Evolutionary conservation across 768 basidiomycete species (phyloP).

Genomic region (Kondoa subrosea): DNA sequence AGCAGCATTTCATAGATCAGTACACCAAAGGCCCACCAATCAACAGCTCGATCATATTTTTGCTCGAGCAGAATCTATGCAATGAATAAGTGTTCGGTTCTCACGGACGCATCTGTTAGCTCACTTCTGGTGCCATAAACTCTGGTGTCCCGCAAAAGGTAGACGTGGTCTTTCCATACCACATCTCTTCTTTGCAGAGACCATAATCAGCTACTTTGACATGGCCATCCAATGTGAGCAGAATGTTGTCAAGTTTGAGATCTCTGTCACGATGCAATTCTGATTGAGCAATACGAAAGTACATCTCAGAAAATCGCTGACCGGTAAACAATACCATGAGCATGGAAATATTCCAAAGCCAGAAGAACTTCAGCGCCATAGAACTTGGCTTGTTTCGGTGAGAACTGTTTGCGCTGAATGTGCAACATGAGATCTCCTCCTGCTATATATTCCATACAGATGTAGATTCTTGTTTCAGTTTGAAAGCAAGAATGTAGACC

Average conservation of each 20-base stretch:
- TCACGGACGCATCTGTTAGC: conserved; percentile 17
- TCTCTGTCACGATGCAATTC: conserved; percentile 42
- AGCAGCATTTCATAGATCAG: conserved; percentile 97
- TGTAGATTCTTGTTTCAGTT: conserved; percentile 96
- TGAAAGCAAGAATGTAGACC: conserved; percentile 98
- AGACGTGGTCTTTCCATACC: conserved; percentile 84
- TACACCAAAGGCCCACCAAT: conserved; percentile 99
- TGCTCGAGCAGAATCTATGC: conserved; percentile 90
- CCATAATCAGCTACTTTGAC: conserved; percentile 99
- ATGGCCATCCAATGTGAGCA: conserved; percentile 89
- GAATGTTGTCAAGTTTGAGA: conserved; percentile 92
- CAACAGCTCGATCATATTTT: conserved; percentile 92
- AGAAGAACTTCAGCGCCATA: conserved; percentile 93
- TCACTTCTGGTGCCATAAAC: conserved; percentile 97
- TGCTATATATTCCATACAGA: conserved; percentile 92
- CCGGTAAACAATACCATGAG: conserved; percentile 98
- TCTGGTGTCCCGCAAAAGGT: conserved; percentile 99
- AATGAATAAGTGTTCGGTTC: neutral
- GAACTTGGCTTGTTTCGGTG: conserved; percentile 93
- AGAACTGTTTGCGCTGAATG: conserved; percentile 97
- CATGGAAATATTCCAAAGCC: conserved; percentile 93
- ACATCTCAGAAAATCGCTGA: conserved; percentile 33
- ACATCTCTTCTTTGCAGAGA: conserved; percentile 98
- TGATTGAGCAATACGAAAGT: neutral
- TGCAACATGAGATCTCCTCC: conserved; percentile 99